Conservation (phyloP, 352 stramenopile genomes). For the Phytopythium aichiense region DNA sequence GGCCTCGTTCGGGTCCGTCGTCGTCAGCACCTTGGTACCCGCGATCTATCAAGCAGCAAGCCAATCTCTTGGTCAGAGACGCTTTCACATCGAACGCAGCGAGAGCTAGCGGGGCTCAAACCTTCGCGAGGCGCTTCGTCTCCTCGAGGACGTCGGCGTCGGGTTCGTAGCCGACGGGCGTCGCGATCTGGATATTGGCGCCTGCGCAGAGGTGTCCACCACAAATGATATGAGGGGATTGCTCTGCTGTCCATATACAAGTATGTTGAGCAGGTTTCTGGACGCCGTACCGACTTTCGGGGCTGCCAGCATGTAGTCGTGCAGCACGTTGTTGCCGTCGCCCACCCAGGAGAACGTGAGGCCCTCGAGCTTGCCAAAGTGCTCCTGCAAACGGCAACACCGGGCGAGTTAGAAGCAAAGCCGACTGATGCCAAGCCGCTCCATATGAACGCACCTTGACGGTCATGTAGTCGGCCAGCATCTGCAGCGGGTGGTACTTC, state of each 20-base stretch:
- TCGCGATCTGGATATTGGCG: slow-evolving; percentile 94
- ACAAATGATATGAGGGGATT: slow-evolving; percentile 33
- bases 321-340: slow-evolving; percentile 97
- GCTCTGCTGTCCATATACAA: background rate
- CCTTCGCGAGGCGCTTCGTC: slow-evolving; percentile 82
- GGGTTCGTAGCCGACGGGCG: slow-evolving; percentile 90
- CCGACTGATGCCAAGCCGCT: background rate
- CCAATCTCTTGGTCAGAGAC: background rate
- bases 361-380: slow-evolving; percentile 82
- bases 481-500: slow-evolving; percentile 97
- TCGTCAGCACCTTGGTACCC: slow-evolving; percentile 76
- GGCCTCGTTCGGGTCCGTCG: slow-evolving; percentile 90
- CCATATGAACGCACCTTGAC: slow-evolving; percentile 64
- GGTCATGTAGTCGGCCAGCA: slow-evolving; percentile 97
- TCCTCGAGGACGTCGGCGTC: slow-evolving; percentile 88
- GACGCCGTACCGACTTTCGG: slow-evolving; percentile 69
- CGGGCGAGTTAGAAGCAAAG: background rate
- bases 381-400: slow-evolving; percentile 37
- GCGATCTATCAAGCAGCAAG: slow-evolving; percentile 22
- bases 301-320: slow-evolving; percentile 96
- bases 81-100: background rate
- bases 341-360: slow-evolving; percentile 97
- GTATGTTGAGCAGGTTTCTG: background rate
- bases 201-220: slow-evolving; percentile 96
- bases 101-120: background rate